These are phyloP conservation scores for Trichoderma breve DNA, from an alignment of 2,329 filamentous ascomycete genomes.

Conservation along the genomic window DNA sequence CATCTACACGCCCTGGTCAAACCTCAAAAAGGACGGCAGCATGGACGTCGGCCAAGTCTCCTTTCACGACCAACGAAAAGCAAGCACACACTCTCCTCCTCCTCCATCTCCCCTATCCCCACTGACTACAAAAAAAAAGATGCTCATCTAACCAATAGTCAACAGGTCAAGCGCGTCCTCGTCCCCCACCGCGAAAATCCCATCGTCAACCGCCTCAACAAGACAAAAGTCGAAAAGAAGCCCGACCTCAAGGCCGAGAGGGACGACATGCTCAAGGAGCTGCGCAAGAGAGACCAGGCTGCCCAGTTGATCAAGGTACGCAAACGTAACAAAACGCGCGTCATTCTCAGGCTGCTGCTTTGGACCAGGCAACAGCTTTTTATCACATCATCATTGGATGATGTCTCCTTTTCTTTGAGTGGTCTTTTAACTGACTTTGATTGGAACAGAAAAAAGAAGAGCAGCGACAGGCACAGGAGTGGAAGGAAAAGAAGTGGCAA, in stretches of 20 bases:
- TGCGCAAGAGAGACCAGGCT: conserved; percentile 69
- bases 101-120: too few relatives aligned
- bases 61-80: conserved; percentile 83
- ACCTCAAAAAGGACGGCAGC: conserved; percentile 89
- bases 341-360: background rate
- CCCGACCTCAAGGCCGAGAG: conserved; percentile 81
- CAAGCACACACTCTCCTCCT: conserved; percentile 24
- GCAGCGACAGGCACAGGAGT: conserved; percentile 68
- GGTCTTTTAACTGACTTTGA: background rate
- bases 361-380: background rate
- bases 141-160: background rate
- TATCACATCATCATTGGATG: background rate
- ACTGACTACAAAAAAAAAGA: too few relatives aligned
- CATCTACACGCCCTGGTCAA: conserved; percentile 97
- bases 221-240: conserved; percentile 86
- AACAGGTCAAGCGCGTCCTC: conserved; percentile 73
- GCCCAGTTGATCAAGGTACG: conserved; percentile 59
- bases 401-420: background rate
- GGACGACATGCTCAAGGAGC: conserved; percentile 69
- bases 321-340: conserved; percentile 24
- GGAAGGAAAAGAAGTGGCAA: conserved; percentile 86
- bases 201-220: conserved; percentile 96
- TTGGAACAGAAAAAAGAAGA: conserved; percentile 69
- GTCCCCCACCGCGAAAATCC: conserved; percentile 80
- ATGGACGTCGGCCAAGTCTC: conserved; percentile 95